Evolutionary conservation across 805 yeast genomes (phyloP).

Genomic region (Saturnispora galanensis): DNA sequence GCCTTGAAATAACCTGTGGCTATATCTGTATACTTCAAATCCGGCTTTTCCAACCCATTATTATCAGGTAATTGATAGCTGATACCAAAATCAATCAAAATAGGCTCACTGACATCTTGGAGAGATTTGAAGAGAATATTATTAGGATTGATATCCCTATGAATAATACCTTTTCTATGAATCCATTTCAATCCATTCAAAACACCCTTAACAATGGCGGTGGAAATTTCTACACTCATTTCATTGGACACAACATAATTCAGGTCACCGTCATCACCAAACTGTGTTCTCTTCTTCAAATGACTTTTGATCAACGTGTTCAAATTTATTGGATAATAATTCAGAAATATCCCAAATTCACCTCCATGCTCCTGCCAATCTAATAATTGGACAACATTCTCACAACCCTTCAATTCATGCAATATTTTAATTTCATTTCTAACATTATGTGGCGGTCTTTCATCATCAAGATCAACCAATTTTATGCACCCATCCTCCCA

Average conservation of each 20-base stretch:
- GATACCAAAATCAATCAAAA: constrained; percentile 35
- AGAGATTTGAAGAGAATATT: constrained; percentile 33
- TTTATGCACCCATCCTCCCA: constrained; percentile 32
- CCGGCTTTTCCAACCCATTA: constrained; percentile 52
- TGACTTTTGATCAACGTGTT: constrained; percentile 25
- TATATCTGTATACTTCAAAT: constrained; percentile 42
- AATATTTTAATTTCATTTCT: constrained; percentile 35
- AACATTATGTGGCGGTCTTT: constrained; percentile 45
- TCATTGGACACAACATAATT: constrained; percentile 10
- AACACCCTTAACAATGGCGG: constrained; percentile 28
- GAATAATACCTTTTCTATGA: constrained; percentile 56
- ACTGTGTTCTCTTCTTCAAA: constrained; percentile 25
- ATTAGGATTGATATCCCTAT: constrained; percentile 75
- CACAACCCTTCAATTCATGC: constrained; percentile 10
- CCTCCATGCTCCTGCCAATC: constrained; percentile 11
- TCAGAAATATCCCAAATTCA: constrained; percentile 35
- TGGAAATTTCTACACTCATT: constrained; percentile 12
- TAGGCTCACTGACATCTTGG: constrained; percentile 18
- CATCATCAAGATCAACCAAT: constrained; percentile 38
- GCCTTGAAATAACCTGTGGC: constrained; percentile 62
- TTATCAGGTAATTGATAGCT: constrained; percentile 38
- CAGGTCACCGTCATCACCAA: constrained; percentile 15
- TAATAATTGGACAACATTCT: constrained; percentile 10
- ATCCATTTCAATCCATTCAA: constrained; percentile 46
- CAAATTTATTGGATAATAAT: constrained; percentile 30